Evolutionary conservation across 2,329 filamentous ascomycete species (phyloP), one percentile per base, ranked within the genome.

Genomic region (Byssoonygena ceratinophila): DNA sequence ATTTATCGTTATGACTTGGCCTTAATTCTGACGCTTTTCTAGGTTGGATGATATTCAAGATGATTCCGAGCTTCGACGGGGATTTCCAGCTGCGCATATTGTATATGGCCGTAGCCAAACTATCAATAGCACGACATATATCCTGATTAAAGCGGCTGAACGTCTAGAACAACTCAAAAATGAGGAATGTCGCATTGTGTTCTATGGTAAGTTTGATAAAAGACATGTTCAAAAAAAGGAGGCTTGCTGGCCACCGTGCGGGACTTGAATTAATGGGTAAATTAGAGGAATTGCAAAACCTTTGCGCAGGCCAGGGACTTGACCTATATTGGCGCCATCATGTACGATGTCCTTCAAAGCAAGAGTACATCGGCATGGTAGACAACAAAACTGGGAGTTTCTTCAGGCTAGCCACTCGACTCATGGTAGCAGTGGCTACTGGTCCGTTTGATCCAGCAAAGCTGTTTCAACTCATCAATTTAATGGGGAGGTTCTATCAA

Each of bases 401-500:
- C 9, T 75, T 76, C 59, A 63, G 70, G 9, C 61, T 76, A 6
- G 68, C 71, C 0, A 63, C 71, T 12, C 70, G 72, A 52, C 57
- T 76, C 14, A 74, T 75, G 72, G 67, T 68, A 2, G 69, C 41
- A 9, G 32, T 27, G 18, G 18, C 22, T 18, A 7, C 37, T 9
- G 14, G 20, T 16, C 34, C 20, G 5, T n/a, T 25, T 14, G 54
- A 52, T 8, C 55, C 45, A n/a, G 60, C 60, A 45, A 70, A 75
- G 56, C 72, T 70, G 48, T 68, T 72, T 14, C 64, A 87, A 16
- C 80, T 98, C 16, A 87, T 94, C 63, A 94, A 72, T 52, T 59
- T 72, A 41, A 64, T 73, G 62, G 71, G 71, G 0, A 59, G 73
- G 22, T 68, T 72, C 32, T 74, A 73, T 54, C 71, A 74, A 54